A percentile compares a stretch with the other conserved stretches of the same genome.
phyloP scores from a whole-genome alignment of 192 early-diverging fungal genomes.

The Geosiphon pyriformis region DNA sequence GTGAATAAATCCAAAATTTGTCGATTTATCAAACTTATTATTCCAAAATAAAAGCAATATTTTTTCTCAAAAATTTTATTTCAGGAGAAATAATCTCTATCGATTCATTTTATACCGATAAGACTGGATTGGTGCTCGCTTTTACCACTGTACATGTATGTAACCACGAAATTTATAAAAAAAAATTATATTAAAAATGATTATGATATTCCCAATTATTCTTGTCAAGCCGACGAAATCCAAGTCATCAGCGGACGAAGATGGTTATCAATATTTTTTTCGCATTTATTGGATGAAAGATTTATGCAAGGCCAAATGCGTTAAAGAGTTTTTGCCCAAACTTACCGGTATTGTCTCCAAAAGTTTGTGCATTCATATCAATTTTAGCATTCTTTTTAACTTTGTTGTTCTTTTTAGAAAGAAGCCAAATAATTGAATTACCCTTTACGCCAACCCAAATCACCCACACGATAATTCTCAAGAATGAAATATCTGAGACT shows the following conservation, averaged over 20 bases:
- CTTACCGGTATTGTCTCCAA: neutral
- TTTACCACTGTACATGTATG: constrained; percentile 19
- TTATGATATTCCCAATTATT: no score
- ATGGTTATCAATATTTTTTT: constrained; percentile 1
- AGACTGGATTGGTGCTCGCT: constrained; percentile 1
- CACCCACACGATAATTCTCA: neutral
- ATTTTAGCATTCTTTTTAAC: neutral
- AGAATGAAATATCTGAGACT: neutral
- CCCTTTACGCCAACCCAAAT: constrained; percentile 18
- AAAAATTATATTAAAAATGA: neutral
- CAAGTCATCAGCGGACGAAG: neutral
- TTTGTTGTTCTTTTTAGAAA: neutral
- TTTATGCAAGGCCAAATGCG: neutral
- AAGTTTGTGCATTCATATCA: neutral
- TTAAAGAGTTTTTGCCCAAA: constrained; percentile 1
- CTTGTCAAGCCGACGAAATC: no score
- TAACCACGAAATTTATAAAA: neutral
- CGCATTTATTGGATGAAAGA: constrained; percentile 16
- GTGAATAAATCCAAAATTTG: neutral
- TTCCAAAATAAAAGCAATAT: neutral
- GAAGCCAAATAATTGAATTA: constrained; percentile 5
- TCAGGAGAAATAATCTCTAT: constrained; percentile 25
- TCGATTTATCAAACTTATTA: neutral
- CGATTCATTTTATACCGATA: neutral
- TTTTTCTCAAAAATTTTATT: neutral